Evolutionary conservation across 2,329 filamentous ascomycete species (phyloP).

Genomic region (Microcera coccophila): DNA sequence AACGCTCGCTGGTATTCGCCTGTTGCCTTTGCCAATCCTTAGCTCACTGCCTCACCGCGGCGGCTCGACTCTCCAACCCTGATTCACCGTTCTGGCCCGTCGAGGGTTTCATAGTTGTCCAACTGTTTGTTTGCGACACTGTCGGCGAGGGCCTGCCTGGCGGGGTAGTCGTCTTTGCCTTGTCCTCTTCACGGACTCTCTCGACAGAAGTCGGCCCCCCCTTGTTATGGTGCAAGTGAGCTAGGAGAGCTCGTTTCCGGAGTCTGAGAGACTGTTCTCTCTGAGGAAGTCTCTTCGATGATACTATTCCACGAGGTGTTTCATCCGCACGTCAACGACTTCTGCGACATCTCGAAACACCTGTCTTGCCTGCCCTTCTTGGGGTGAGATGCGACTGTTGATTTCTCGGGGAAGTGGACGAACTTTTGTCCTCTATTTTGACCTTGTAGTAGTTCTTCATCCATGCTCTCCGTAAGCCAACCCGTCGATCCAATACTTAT

Average conservation of each 20-base stretch:
- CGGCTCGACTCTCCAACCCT: slow-evolving; percentile 10
- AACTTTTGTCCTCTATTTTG: background rate
- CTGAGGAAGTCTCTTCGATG: slow-evolving; percentile 1
- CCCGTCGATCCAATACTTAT: slow-evolving; percentile 41
- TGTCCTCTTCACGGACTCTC: background rate
- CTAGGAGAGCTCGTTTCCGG: too few species aligned
- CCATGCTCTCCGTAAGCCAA: slow-evolving; percentile 50
- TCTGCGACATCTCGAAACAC: too few species aligned
- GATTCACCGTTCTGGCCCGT: slow-evolving; percentile 9
- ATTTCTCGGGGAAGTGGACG: too few species aligned
- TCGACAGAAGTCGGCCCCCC: too few species aligned
- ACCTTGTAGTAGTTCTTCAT: slow-evolving; percentile 1
- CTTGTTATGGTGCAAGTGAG: too few species aligned
- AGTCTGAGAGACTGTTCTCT: background rate
- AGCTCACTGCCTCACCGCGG: slow-evolving; percentile 12
- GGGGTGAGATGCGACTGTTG: too few species aligned
- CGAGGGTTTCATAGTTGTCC: slow-evolving; percentile 6
- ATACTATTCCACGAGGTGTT: slow-evolving; percentile 4
- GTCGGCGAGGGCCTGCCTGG: slow-evolving; percentile 21
- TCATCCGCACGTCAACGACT: too few species aligned
- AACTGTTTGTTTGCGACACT: slow-evolving; percentile 15
- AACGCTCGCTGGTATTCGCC: slow-evolving; percentile 39
- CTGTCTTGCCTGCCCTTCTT: too few species aligned
- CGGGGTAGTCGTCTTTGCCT: slow-evolving; percentile 16
- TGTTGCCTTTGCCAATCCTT: slow-evolving; percentile 18